A percentile compares a stretch with the other conserved stretches of the same genome.
phyloP scores from a whole-genome alignment of 2,329 filamentous ascomycete genomes.

The Aspergillus candidus region DNA sequence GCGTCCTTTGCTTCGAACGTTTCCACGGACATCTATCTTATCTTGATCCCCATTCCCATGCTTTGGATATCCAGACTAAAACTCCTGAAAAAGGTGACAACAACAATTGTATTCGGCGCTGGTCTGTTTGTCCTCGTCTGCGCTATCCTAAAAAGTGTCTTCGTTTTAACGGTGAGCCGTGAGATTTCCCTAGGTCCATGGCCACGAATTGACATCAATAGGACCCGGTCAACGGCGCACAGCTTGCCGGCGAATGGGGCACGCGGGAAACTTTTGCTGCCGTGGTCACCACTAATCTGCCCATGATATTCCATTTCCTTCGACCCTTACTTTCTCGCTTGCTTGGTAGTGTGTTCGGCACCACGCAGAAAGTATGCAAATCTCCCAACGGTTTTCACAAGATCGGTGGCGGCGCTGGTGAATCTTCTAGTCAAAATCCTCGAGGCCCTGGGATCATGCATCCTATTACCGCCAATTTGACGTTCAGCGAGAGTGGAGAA shows the following conservation, averaged over 20 bases:
- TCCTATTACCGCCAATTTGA: constrained; percentile 31
- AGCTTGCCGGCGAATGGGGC: constrained; percentile 33
- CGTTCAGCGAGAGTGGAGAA: constrained; percentile 42
- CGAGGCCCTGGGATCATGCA: constrained; percentile 29
- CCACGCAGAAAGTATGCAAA: constrained; percentile 36
- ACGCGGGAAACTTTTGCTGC: constrained; percentile 37
- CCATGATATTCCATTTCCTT: constrained; percentile 39
- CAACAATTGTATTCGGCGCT: constrained; percentile 48
- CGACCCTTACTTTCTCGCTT: constrained; percentile 35
- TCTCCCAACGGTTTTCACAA: constrained; percentile 27
- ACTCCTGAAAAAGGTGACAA: constrained; percentile 44
- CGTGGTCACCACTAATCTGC: constrained; percentile 34
- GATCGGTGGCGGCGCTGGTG: constrained; percentile 21
- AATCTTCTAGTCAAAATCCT: constrained; percentile 23
- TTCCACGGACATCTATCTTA: constrained; percentile 51
- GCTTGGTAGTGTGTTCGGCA: constrained; percentile 33
- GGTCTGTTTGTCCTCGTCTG: constrained; percentile 49
- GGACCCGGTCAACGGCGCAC: constrained; percentile 27
- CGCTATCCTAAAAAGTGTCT: constrained; percentile 47
- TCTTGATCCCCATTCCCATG: constrained; percentile 53
- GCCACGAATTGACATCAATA: constrained; percentile 2
- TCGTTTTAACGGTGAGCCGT: constrained; percentile 37
- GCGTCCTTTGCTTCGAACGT: constrained; percentile 47
- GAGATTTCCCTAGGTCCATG: background rate
- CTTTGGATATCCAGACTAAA: constrained; percentile 47